Conservation (phyloP, 1,284 basidiomycete species). For the Austropuccinia psidii region DNA sequence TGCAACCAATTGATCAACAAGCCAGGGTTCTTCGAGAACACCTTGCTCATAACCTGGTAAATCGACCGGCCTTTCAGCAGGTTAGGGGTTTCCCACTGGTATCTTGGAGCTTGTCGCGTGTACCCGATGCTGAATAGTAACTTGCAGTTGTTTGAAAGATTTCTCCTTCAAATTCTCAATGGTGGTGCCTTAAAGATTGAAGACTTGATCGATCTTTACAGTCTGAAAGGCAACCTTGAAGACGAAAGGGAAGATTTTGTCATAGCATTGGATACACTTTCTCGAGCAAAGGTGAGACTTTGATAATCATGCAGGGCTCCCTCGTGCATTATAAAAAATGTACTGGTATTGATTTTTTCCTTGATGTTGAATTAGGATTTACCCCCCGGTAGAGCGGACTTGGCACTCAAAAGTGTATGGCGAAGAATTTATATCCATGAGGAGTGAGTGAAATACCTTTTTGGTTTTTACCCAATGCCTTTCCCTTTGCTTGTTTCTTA, state of each 20-base stretch:
- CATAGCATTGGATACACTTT: slow-evolving; percentile 51
- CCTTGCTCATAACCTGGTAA: slow-evolving; percentile 22
- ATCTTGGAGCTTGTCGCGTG: no score
- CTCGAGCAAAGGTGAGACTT: slow-evolving; percentile 48
- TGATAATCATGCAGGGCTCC: not conserved
- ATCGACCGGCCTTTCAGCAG: slow-evolving; percentile 36
- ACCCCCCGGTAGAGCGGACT: slow-evolving; percentile 61
- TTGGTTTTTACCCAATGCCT: not conserved
- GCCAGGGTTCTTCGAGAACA: slow-evolving; percentile 36
- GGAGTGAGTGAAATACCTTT: slow-evolving; percentile 58
- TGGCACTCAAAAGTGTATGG: slow-evolving; percentile 71
- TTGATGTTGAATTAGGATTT: slow-evolving; percentile 55
- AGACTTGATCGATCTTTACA: slow-evolving; percentile 53
- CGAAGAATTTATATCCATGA: slow-evolving; percentile 77
- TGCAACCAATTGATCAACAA: slow-evolving; percentile 37
- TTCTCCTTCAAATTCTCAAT: slow-evolving; percentile 45
- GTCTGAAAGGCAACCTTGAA: slow-evolving; percentile 50
- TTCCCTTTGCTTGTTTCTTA: not conserved
- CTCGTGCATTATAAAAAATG: not conserved
- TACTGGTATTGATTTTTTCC: not conserved
- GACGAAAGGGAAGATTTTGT: slow-evolving; percentile 49
- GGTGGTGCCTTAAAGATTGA: slow-evolving; percentile 50
- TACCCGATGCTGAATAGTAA: no score
- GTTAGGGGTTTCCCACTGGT: slow-evolving; percentile 36
- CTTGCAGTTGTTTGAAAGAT: slow-evolving; percentile 36